Evolutionary conservation across 106 monocot species (phyloP).

Genomic region (Dendrobium nobile): DNA sequence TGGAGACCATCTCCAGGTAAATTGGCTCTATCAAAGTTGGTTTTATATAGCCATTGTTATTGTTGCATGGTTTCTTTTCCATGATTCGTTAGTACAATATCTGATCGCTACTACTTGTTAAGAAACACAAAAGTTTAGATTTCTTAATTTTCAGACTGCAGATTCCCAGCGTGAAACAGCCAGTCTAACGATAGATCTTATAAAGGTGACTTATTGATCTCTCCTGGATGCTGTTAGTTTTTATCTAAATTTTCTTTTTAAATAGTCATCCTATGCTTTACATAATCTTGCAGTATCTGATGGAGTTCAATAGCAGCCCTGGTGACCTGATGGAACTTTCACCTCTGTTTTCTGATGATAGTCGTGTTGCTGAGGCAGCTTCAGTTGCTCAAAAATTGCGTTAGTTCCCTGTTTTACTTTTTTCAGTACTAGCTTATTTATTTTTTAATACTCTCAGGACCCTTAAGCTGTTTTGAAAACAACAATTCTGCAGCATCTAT

Average conservation of each 20-base stretch:
- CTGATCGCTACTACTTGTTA: not conserved
- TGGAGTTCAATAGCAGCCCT: slow-evolving; percentile 99
- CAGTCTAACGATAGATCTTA: slow-evolving; percentile 95
- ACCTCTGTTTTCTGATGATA: slow-evolving; percentile 96
- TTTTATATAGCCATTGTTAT: not conserved
- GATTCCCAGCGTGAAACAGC: slow-evolving; percentile 99
- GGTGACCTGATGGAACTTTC: slow-evolving; percentile 99
- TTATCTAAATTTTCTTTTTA: not conserved
- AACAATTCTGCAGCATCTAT: not conserved
- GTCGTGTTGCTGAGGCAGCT: slow-evolving; percentile 99
- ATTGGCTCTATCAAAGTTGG: not conserved
- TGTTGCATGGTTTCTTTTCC: not conserved
- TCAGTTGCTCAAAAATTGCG: slow-evolving; percentile 97
- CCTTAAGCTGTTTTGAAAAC: not conserved
- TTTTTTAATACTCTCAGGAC: not conserved
- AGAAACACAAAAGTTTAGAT: slow-evolving; percentile 8
- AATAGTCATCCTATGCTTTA: slow-evolving; percentile 4
- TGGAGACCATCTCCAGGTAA: slow-evolving; percentile 98
- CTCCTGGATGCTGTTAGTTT: not conserved
- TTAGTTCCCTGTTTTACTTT: slow-evolving; percentile 22
- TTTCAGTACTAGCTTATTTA: not conserved
- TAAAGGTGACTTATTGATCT: slow-evolving; percentile 48
- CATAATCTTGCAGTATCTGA: slow-evolving; percentile 66
- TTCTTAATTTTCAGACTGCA: slow-evolving; percentile 68
- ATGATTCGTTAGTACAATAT: not conserved